Percentiles rank a stretch among this genome's conserved stretches.
These are phyloP conservation scores for Saccharata proteae DNA, from an alignment of 2,329 filamentous ascomycete species.

Conservation along the genomic window DNA sequence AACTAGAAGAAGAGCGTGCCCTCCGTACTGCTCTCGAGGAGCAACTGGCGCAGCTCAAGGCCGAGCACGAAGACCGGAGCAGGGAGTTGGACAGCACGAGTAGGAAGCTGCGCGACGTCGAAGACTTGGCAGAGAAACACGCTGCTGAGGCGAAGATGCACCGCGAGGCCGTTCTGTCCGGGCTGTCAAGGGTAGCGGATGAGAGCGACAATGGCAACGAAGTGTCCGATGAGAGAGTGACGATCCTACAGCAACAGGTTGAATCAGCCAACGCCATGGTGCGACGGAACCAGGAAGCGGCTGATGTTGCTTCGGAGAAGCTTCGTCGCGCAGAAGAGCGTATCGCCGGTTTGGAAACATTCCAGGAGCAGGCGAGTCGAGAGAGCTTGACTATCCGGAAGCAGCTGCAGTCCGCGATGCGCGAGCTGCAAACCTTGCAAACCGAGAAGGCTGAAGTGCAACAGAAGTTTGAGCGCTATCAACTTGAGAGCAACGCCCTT, in stretches of 20 bases:
- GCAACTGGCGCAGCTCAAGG: constrained; percentile 63
- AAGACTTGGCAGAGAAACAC: constrained; percentile 79
- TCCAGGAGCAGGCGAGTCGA: constrained; percentile 91
- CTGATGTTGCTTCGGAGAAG: constrained; percentile 76
- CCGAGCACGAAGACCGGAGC: constrained; percentile 70
- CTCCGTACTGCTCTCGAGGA: constrained; percentile 63
- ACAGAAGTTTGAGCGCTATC: constrained; percentile 70
- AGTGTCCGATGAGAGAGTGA: constrained; percentile 52
- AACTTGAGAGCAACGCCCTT: constrained; percentile 88
- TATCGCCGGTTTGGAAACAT: constrained; percentile 90
- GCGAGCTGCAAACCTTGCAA: constrained; percentile 72
- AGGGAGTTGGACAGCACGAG: constrained; percentile 64
- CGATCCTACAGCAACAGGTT: constrained; percentile 68
- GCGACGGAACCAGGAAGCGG: constrained; percentile 79
- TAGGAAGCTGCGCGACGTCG: constrained; percentile 67
- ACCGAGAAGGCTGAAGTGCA: constrained; percentile 71
- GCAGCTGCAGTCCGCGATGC: constrained; percentile 74
- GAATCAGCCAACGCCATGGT: constrained; percentile 66
- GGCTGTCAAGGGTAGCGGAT: constrained; percentile 61
- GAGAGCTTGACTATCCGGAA: constrained; percentile 83
- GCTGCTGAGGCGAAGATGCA: constrained; percentile 80
- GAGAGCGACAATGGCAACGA: constrained; percentile 24
- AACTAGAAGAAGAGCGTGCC: constrained; percentile 71
- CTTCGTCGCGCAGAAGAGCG: constrained; percentile 87
- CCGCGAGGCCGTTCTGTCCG: constrained; percentile 67